Conservation (phyloP, 495 filamentous ascomycete species). For the Neurospora sublineolata region DNA sequence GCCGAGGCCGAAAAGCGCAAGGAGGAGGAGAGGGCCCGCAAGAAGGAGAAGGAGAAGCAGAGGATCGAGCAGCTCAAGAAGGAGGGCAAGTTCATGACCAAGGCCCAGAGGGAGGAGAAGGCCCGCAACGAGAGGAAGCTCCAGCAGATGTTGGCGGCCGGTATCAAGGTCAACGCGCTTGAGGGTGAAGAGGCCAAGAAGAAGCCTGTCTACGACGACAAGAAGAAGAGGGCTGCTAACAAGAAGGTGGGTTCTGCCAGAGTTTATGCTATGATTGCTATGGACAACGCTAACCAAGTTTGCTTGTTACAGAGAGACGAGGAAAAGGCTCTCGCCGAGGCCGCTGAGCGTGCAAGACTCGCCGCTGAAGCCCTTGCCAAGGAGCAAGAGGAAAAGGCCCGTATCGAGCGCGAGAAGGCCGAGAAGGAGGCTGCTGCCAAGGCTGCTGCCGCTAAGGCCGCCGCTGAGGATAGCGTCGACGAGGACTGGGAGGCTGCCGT, state of each 20-base stretch:
- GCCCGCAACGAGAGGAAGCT: slow-evolving; percentile 72
- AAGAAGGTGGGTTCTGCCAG: slow-evolving; percentile 44
- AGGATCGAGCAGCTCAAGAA: slow-evolving; percentile 90
- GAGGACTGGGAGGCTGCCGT: slow-evolving; percentile 88
- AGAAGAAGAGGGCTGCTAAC: slow-evolving; percentile 60
- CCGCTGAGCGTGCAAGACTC: slow-evolving; percentile 52
- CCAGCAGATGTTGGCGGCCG: slow-evolving; percentile 87
- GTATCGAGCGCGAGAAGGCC: slow-evolving; percentile 36
- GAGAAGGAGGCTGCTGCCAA: slow-evolving; percentile 46
- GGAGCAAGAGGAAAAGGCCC: slow-evolving; percentile 43
- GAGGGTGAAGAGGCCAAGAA: slow-evolving; percentile 51
- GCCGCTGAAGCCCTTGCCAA: slow-evolving; percentile 56
- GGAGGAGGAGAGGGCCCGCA: slow-evolving; percentile 47
- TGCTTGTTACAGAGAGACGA: slow-evolving; percentile 45
- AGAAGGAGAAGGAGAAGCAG: slow-evolving; percentile 93
- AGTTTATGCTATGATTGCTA: not conserved
- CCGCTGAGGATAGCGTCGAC: slow-evolving; percentile 46
- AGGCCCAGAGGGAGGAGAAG: slow-evolving; percentile 83
- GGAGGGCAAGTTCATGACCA: slow-evolving; percentile 89
- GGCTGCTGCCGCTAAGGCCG: slow-evolving; percentile 39
- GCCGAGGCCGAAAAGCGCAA: slow-evolving; percentile 45
- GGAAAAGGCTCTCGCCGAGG: slow-evolving; percentile 58
- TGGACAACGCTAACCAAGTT: not conserved
- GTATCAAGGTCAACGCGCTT: slow-evolving; percentile 68
- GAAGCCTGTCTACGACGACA: slow-evolving; percentile 53